Evolutionary conservation across 768 basidiomycete species (phyloP).

Genomic region (Leccinum aurantiacum): DNA sequence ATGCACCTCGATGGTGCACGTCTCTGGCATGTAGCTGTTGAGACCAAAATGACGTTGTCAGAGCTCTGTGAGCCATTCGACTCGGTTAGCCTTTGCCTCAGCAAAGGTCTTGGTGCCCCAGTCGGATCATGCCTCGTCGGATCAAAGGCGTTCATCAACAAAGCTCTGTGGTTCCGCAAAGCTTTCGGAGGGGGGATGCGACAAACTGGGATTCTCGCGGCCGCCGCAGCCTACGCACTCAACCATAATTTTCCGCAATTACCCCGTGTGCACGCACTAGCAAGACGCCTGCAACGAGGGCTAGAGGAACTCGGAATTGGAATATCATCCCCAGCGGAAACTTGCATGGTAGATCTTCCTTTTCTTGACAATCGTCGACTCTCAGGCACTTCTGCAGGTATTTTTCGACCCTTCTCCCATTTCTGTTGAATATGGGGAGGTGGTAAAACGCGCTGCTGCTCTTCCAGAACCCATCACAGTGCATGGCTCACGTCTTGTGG

Average conservation of each 20-base stretch:
- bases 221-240: conserved; percentile 81
- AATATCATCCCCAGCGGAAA: conserved; percentile 75
- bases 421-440: conserved; percentile 66
- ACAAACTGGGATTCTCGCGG: conserved; percentile 85
- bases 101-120: conserved; percentile 94
- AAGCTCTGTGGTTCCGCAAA: conserved; percentile 88
- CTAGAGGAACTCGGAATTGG: conserved; percentile 71
- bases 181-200: conserved; percentile 95
- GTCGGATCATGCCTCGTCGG: conserved; percentile 86
- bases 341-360: conserved; percentile 75
- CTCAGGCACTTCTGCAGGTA: conserved; percentile 45
- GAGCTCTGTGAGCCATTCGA: conserved; percentile 90
- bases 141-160: conserved; percentile 67
- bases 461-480: conserved; percentile 71
- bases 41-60: conserved; percentile 62
- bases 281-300: conserved; percentile 66
- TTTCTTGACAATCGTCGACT: background rate
- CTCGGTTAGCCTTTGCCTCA: conserved; percentile 89
- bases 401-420: conserved; percentile 79
- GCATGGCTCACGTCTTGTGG: conserved; percentile 74
- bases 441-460: conserved; percentile 58
- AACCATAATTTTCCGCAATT: conserved; percentile 80
- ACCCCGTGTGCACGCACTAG: conserved; percentile 69
- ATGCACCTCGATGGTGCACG: conserved; percentile 95
- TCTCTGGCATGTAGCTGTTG: conserved; percentile 93